Evolutionary conservation across 1,284 basidiomycete genomes (phyloP).

Genomic region (Apiotrichum mycotoxinovorans): DNA sequence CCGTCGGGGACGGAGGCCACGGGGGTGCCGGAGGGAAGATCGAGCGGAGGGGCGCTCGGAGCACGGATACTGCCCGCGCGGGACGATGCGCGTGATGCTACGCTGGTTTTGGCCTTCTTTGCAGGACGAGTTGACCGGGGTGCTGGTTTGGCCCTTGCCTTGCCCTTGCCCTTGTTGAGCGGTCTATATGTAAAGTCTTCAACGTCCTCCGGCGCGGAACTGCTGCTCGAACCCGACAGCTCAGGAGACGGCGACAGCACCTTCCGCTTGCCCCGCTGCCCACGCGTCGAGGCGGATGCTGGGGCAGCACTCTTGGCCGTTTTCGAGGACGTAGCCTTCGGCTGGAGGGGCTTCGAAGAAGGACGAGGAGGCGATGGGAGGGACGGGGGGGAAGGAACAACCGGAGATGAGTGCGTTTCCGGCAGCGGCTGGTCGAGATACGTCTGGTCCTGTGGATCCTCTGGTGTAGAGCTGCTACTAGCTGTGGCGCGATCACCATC

Average conservation of each 20-base stretch:
- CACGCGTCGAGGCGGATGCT: background rate
- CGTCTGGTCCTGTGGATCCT: slow-evolving; percentile 26
- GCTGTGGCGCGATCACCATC: background rate
- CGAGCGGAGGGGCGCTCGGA: background rate
- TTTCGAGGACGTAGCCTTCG: background rate
- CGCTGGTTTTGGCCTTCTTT: slow-evolving; percentile 2
- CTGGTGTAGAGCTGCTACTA: slow-evolving; percentile 17
- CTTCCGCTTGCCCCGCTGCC: slow-evolving; percentile 16
- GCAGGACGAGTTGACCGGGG: background rate
- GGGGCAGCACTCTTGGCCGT: background rate
- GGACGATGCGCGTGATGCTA: too few species aligned
- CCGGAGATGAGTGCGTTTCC: background rate
- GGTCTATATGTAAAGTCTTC: slow-evolving; percentile 26
- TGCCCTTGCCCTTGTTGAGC: background rate
- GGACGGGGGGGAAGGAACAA: too few species aligned
- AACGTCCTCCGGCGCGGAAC: slow-evolving; percentile 23
- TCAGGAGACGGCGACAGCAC: slow-evolving; percentile 7
- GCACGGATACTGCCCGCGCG: background rate
- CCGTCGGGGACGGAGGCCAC: background rate
- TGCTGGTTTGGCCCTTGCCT: background rate
- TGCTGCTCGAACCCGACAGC: slow-evolving; percentile 15
- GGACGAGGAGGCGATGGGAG: background rate
- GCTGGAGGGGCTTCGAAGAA: background rate
- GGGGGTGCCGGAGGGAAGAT: background rate
- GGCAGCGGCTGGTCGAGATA: background rate